Evolutionary conservation across 306 rosid species (phyloP), one percentile per base, ranked within the genome.

Genomic region (Fragaria vesca): DNA sequence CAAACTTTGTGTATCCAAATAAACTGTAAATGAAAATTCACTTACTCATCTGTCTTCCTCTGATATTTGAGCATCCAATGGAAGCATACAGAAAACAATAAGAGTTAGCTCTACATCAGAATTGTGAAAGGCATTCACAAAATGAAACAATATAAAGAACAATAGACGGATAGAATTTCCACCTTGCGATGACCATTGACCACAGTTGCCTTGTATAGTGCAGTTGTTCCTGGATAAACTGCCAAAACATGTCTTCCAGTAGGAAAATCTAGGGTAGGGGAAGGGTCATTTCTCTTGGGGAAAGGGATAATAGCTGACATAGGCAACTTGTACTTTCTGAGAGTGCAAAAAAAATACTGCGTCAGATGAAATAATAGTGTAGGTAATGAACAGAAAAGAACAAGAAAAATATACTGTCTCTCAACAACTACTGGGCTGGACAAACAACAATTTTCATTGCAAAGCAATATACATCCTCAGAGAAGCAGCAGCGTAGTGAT

Each of bases 31-130:
- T 71, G 20, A 69, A 18, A 28, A 80, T 50, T 66, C 12, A 91
- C 99, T 93, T 90, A 95, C 99, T 95, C 99, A 11, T 95, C 99
- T 2, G 89, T 83, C 89, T 93, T 95, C 88, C 99, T 90, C 99
- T 95, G 94, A 70, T 62, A 83, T 73, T 78, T 72, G 57, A 83
- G 82, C 69, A 71, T 5, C 84, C 74, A 85, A 45, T 70, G 65
- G 77, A 74, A 43, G 16, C 90, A 85, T 77, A 87, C 80, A 82
- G 80, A 71, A 74, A 11, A 85, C 48, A 69, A 78, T 6, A 54
- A 65, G 72, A 24, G 88, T 92, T 87, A 87, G 90, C 82, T 79
- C 43, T 50, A 71, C 45, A 78, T 42, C 62, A 48, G 67, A 83
- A 30, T 51, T 47, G 17, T 32, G 32, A 20, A 70, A 83, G 24